Evolutionary conservation across 2,329 filamentous ascomycete species (phyloP).

Genomic region (Mycogone perniciosa): DNA sequence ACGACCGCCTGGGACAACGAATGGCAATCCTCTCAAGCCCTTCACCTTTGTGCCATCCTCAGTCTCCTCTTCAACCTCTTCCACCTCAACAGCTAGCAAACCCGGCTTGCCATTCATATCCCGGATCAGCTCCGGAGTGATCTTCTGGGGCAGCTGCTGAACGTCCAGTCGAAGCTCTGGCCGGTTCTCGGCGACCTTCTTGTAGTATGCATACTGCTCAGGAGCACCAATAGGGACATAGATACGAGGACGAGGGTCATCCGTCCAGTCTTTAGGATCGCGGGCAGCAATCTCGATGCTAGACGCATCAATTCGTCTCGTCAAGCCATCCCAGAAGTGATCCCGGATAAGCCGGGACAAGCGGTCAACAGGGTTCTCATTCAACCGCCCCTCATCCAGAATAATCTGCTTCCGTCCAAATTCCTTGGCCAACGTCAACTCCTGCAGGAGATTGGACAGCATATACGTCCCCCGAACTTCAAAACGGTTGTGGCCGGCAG

Average conservation of each 20-base stretch:
- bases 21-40: constrained; percentile 74
- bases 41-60: constrained; percentile 60
- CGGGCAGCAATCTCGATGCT: constrained; percentile 79
- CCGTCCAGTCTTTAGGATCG: constrained; percentile 95
- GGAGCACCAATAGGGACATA: constrained; percentile 82
- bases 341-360: constrained; percentile 80
- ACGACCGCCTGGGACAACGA: constrained; percentile 92
- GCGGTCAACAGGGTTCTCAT: constrained; percentile 90
- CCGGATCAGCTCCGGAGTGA: constrained; percentile 74
- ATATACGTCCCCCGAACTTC: constrained; percentile 95
- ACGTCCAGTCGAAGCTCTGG: constrained; percentile 88
- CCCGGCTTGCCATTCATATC: constrained; percentile 84
- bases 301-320: constrained; percentile 80
- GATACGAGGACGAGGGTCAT: constrained; percentile 80
- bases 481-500: constrained; percentile 78
- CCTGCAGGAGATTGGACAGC: constrained; percentile 92
- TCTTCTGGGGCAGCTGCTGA: constrained; percentile 65
- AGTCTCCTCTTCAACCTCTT: constrained; percentile 58
- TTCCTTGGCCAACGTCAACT: constrained; percentile 86
- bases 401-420: constrained; percentile 85
- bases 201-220: constrained; percentile 87
- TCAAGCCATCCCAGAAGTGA: constrained; percentile 89
- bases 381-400: constrained; percentile 82
- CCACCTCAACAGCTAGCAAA: constrained; percentile 83
- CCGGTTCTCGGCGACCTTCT: constrained; percentile 65